Evolutionary conservation across 768 basidiomycete species (phyloP), one percentile per base, ranked within the genome.

Genomic region (Royoungia palumana): DNA sequence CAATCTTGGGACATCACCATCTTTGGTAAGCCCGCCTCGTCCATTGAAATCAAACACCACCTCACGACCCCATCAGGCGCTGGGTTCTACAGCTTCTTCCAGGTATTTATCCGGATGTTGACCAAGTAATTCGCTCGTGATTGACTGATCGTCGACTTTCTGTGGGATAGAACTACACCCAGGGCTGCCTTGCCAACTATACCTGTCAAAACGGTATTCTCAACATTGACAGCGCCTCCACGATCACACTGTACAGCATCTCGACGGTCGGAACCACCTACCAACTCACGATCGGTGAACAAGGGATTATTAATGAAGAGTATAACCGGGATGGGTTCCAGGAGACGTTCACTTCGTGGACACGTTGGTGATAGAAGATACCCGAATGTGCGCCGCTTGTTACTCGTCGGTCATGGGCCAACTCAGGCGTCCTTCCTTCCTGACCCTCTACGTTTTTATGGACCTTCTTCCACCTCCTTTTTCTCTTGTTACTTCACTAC

Each of bases 81-180:
- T 5, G 78, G 78, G 1, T 63, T 76, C 40, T 80, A 80, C 64
- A 76, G 70, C 58, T 80, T 80, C 66, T 80, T 74, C 75, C 65
- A 68, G 59, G 75, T 72, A 57, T 44, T 59, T 32, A 46, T 9
- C 32, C 14, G 16, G 32, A 32, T 32, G 16, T 32, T 6, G 32
- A 32, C 32, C 16, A 32, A 14, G 14, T 32, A 16, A 16, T 14
- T 32, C 6, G 11, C 27, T 28, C 11, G 27, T 11, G 11, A 28
- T 28, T 11, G 27, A 30, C 11, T 30, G 30, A 13, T 13, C 32
- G 3, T 32, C 14, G 14, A 8, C 14, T 2, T 30, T 30, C 12
- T 16, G 9, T 8, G 32, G 32, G 3, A 16, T 55, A 78, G 68
- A 72, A 74, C 55, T 77, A 73, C 55, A 62, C 52, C 6, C 68